Conservation (phyloP, 306 rosid genomes). For the Medicago ruthenica region DNA sequence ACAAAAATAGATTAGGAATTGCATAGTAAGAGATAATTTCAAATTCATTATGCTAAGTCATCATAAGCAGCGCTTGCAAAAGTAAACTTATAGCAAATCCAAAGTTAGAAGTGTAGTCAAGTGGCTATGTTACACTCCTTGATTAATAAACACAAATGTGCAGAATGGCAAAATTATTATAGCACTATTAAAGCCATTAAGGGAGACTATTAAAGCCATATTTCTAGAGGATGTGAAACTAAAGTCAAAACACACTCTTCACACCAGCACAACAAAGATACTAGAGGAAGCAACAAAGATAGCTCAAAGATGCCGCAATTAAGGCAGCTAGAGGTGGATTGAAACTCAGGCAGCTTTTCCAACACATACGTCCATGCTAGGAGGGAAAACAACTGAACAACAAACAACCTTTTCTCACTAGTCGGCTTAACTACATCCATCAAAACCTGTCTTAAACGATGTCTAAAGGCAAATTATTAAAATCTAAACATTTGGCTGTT, state of each 20-base stretch:
- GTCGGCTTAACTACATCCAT: neutral
- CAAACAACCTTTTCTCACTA: neutral
- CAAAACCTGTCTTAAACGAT: neutral
- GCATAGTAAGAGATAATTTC: conserved; percentile 30
- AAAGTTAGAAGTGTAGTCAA: neutral
- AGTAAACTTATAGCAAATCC: neutral
- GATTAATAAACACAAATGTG: neutral
- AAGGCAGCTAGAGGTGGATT: neutral
- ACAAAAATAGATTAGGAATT: conserved; percentile 26
- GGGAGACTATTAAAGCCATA: neutral
- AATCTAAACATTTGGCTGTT: no score
- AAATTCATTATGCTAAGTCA: conserved; percentile 2
- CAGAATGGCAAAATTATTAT: neutral
- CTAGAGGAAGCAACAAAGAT: neutral
- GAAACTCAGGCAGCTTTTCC: neutral
- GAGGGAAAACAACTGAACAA: neutral
- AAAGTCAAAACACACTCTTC: neutral
- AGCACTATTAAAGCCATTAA: neutral
- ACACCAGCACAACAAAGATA: neutral
- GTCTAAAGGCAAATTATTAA: neutral
- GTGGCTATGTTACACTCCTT: conserved; percentile 3
- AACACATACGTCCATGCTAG: neutral
- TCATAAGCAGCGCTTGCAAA: conserved; percentile 18
- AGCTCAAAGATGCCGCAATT: neutral
- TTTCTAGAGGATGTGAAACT: neutral